Evolutionary conservation across 495 filamentous ascomycete species (phyloP), one percentile per base, ranked within the genome.

Genomic region (Penicillium salamii): DNA sequence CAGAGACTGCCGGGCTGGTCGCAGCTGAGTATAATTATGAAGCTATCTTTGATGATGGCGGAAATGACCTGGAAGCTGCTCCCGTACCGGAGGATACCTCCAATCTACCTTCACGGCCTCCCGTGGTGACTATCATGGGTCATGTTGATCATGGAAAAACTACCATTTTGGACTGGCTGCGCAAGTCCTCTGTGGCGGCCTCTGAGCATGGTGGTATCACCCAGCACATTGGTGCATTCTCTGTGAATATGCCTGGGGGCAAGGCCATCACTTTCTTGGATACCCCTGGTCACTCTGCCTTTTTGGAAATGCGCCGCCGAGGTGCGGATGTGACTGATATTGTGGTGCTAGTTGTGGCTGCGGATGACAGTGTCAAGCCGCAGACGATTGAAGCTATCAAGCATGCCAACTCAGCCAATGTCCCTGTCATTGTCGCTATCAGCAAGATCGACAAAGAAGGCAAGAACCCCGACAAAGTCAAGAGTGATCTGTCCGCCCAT

Each of bases 71-170:
- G 11, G 77, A 79, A 53, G 79, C 90, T n/a, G 86, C 88, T 1
- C 74, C 80, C 5, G 61, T 66, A 12, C 76, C 83, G 5, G 83
- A 88, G 56, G 90, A 97, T 57, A 79, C 77, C 21, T 85, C 86
- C 2, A 50, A 66, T 5, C 65, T 95, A 34, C 91, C 90, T 1
- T 57, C 73, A 6, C 80, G 95, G 33, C 92, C 95, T 7, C 95
- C 95, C 5, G 88, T 99, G 12, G 93, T 99, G 33, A 99, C 95
- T 12, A 97, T 99, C 63, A 99, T 99, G 95, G 95, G 95, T 6
- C 95, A 99, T 55, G 95, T 99, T 57, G 95, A 99, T 63, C 95
- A 99, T 65, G 95, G 95, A 23, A 99, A 99, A 74, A 99, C 95
- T 0, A 97, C 95, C 1, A 81, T 99, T 24, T 75, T 99, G 7